phyloP scores from a whole-genome alignment of 371 early-diverging fungal species.

The Mortierella sp. region DNA sequence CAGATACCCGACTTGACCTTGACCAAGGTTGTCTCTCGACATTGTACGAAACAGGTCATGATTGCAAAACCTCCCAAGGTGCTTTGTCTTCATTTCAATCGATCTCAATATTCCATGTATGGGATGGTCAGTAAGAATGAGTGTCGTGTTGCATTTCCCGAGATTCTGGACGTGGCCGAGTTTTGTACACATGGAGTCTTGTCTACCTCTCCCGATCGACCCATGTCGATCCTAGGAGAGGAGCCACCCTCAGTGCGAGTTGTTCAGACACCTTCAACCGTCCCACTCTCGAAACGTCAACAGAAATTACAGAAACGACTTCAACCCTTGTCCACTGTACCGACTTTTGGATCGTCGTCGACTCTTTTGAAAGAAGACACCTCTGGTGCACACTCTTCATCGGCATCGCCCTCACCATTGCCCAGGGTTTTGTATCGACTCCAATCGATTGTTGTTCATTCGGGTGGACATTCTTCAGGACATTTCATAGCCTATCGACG shows the following conservation, averaged over 20 bases:
- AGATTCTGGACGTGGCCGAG: conserved; percentile 74
- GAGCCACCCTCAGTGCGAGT: conserved; percentile 26
- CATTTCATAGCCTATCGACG: conserved; percentile 94
- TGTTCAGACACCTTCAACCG: not conserved
- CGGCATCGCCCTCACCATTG: conserved; percentile 43
- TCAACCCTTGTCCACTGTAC: conserved; percentile 3
- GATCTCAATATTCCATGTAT: conserved; percentile 73
- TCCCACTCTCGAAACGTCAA: conserved; percentile 1
- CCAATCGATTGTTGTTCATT: conserved; percentile 89
- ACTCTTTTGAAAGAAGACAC: too few relatives aligned
- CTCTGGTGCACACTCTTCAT: too few relatives aligned
- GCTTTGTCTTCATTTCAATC: conserved; percentile 82
- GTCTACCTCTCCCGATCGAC: conserved; percentile 56
- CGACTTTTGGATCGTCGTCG: too few relatives aligned
- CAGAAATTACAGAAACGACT: not conserved
- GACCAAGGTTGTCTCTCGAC: conserved; percentile 53
- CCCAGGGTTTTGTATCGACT: conserved; percentile 74
- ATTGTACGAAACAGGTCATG: conserved; percentile 71
- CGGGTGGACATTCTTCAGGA: conserved; percentile 90
- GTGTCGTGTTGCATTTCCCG: conserved; percentile 77
- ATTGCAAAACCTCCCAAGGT: conserved; percentile 67
- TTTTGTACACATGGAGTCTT: conserved; percentile 72
- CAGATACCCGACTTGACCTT: conserved; percentile 43
- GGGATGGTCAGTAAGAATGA: conserved; percentile 81
- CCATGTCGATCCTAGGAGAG: conserved; percentile 53